Evolutionary conservation across 2,329 filamentous ascomycete genomes (phyloP), one percentile per base, ranked within the genome.

Genomic region (Xylaria sp.): DNA sequence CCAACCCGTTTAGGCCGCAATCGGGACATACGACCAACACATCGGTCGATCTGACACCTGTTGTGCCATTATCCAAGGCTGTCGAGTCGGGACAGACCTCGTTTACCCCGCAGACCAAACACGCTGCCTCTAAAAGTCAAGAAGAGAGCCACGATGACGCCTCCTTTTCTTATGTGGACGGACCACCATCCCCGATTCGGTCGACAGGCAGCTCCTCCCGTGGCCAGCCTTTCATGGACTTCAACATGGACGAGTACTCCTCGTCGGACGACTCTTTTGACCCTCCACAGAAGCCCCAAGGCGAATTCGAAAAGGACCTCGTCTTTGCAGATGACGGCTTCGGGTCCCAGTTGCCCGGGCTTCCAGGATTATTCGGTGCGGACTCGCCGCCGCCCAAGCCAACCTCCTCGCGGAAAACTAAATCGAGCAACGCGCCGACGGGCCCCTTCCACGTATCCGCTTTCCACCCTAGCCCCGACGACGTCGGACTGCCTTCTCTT

Each of bases 1-100:
- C 76, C 13, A 75, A 73, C 42, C 66, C 67, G 3, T 73, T 72
- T n/a, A 63, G 74, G 1, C 74, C 76, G 1, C 69, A 70, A 22
- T 79, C 77, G 2, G 71, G 69, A 20, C 74, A 78, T 50, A 79
- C 78, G 0, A 71, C 74, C 7, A 74, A 72, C 22, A 80, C 77
- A 0, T 79, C 77, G 0, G 64, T 80, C 39, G 76, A 79, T 56
- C 58, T 75, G 18, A 52, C 62, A 2, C 63, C 66, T 26, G 50
- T 54, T 18, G 49, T 59, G n/a, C 60, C 63, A 7, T 50, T 54
- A 17, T 18, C 54, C 2, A 60, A 62, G 34, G 40, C 48, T 7
- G 39, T 47, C 18, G 62, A 57, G 4, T 56, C 54, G 3, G 61
- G 48, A n/a, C 52, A 53, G 16, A 38, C 47, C 3, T 53, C 56